Conservation (phyloP, 1,284 basidiomycete genomes). For the Ustilago curta region DNA sequence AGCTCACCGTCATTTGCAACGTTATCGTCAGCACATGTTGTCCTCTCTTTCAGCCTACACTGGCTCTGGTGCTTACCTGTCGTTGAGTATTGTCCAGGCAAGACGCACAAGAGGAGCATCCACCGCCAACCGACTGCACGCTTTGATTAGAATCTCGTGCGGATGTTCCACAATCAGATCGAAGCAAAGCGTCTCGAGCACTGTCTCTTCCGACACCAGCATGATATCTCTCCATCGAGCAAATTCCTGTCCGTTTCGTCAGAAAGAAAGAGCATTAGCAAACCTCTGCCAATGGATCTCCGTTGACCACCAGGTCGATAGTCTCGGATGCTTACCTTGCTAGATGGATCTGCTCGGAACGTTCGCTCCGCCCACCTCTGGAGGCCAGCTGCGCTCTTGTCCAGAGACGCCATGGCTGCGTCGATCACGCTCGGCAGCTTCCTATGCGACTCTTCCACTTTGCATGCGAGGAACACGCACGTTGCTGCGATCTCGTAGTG, state of each 20-base stretch:
- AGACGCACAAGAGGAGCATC: slow-evolving; percentile 47
- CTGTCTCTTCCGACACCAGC: slow-evolving; percentile 81
- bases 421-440: slow-evolving; percentile 86
- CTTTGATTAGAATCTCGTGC: slow-evolving; percentile 71
- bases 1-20: neutral
- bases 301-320: neutral
- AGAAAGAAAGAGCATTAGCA: neutral
- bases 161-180: slow-evolving; percentile 87
- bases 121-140: slow-evolving; percentile 51
- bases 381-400: slow-evolving; percentile 72
- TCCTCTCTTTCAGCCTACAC: no score
- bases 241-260: slow-evolving; percentile 40
- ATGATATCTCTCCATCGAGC: slow-evolving; percentile 78
- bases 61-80: slow-evolving; percentile 30
- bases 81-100: slow-evolving; percentile 61
- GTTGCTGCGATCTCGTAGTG: slow-evolving; percentile 81
- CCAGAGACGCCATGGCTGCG: slow-evolving; percentile 78
- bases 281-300: neutral
- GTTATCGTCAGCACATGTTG: neutral
- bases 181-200: slow-evolving; percentile 89
- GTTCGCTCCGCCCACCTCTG: slow-evolving; percentile 61
- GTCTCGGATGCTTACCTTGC: slow-evolving; percentile 29
- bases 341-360: slow-evolving; percentile 42
- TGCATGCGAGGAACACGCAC: slow-evolving; percentile 90
- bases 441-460: slow-evolving; percentile 87